Evolutionary conservation across 2,329 filamentous ascomycete species (phyloP).

Genomic region (Colletotrichum viniferum): DNA sequence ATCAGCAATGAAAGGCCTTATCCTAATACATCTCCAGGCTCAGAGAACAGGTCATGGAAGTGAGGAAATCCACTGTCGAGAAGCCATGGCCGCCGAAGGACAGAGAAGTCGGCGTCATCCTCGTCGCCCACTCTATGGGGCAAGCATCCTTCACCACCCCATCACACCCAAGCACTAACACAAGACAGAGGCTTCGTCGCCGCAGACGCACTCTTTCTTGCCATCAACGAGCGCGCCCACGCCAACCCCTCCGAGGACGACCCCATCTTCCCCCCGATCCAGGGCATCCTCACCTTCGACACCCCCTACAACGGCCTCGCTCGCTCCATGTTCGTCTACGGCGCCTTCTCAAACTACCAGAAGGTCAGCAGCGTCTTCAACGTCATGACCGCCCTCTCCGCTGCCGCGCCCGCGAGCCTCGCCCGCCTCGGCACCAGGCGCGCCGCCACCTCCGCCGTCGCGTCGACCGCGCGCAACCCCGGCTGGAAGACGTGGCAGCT

Average conservation of each 20-base stretch:
- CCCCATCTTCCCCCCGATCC: constrained; percentile 79
- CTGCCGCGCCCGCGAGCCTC: constrained; percentile 49
- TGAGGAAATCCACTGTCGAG: constrained; percentile 70
- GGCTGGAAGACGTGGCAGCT: constrained; percentile 61
- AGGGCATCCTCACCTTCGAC: constrained; percentile 82
- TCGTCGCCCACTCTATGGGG: constrained; percentile 86
- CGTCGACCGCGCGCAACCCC: constrained; percentile 31
- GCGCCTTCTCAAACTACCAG: constrained; percentile 63
- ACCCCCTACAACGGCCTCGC: constrained; percentile 78
- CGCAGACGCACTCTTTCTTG: constrained; percentile 77
- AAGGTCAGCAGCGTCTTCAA: constrained; percentile 62
- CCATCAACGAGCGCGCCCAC: constrained; percentile 66
- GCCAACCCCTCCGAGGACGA: constrained; percentile 31
- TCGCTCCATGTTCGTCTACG: constrained; percentile 64
- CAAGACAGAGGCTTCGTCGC: constrained; percentile 74
- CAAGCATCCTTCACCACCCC: constrained; percentile 25
- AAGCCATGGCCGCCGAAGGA: constrained; percentile 81
- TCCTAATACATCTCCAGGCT: constrained; percentile 55
- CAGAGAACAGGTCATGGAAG: constrained; percentile 79
- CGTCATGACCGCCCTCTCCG: constrained; percentile 58
- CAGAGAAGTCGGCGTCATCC: constrained; percentile 77
- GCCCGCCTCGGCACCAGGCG: constrained; percentile 41
- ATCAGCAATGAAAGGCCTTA: too few species aligned
- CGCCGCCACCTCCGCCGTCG: constrained; percentile 22
- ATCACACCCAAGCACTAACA: background rate